Evolutionary conservation across 352 stramenopile genomes (phyloP), one percentile per base, ranked within the genome.

Genomic region (Phytophthora sp.): DNA sequence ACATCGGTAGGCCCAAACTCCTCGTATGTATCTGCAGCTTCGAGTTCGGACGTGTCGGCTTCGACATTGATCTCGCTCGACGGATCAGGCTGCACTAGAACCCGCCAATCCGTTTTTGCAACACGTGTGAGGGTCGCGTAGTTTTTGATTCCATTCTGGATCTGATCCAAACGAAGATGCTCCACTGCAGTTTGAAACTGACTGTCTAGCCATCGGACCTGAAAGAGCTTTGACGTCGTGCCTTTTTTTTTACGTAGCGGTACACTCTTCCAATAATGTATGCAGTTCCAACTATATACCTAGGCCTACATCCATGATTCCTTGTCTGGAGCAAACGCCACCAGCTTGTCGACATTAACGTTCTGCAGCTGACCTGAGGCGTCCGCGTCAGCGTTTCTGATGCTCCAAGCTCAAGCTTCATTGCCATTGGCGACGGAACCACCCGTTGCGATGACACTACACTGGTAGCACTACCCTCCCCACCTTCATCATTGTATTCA

Each of bases 221-320:
- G 18, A 18, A 53, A 66, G 21, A 66, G 30, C 23, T 46, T 41
- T 7, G 16, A 3, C 2, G 33, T 29, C 20, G 53, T 52, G 3
- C 16, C 26, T n/a, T n/a, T 18, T 58, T 58, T 21, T 45, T 66
- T 6, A 51, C 26, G 4, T 24, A 36, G 0, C 47, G 18, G 9
- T 38, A 66, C 7, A 66, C 36, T 2, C 38, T 11, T 2, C 47
- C 57, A 58, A 66, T 36, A 38, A n/a, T n/a, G n/a, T n/a, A 66
- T 58, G 57, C 13, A 23, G 57, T 36, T 13, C 42, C 46, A 12
- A 30, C 35, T 11, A 35, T 57, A 58, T 9, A 42, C 29, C 21
- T 66, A 49, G 2, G 15, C 18, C 38, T 58, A 47, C 49, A 66
- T 52, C 57, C 36, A 66, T 26, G 20, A 1, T 16, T 58, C 47